Conservation (phyloP, 306 rosid species). For the Fragaria nilgerrensis region DNA sequence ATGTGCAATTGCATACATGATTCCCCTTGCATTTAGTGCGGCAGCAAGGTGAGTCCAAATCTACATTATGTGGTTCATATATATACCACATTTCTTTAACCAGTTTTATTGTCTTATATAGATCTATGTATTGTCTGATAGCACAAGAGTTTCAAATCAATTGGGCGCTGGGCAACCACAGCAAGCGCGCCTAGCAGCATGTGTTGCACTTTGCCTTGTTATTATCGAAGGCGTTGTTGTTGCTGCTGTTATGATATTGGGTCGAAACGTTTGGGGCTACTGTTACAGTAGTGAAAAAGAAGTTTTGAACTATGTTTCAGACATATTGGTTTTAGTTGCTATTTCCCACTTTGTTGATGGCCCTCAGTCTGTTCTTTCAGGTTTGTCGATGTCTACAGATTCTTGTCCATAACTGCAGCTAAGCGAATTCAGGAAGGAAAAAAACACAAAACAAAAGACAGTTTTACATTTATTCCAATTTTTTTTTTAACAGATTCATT, state of each 20-base stretch:
- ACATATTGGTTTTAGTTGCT: not conserved
- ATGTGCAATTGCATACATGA: not conserved
- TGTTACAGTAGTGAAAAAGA: constrained; percentile 10
- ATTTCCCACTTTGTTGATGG: not conserved
- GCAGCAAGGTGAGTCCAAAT: not conserved
- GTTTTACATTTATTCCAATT: not conserved
- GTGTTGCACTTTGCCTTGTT: not conserved
- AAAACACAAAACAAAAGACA: not conserved
- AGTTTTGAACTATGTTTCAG: not conserved
- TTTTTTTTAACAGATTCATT: not conserved
- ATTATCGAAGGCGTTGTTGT: not conserved
- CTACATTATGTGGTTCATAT: not conserved
- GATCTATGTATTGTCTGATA: not conserved
- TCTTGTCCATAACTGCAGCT: not conserved
- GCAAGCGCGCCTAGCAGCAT: constrained; percentile 12
- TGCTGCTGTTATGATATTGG: constrained; percentile 1
- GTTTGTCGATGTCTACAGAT: not conserved
- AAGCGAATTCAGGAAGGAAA: not conserved
- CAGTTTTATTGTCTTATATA: not conserved
- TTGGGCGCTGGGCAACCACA: constrained; percentile 3
- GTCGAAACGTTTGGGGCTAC: constrained; percentile 15
- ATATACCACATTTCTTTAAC: not conserved
- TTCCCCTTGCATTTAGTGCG: not conserved
- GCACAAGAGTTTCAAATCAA: constrained; percentile 12
- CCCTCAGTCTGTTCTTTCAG: constrained; percentile 5